A percentile compares a stretch with the other conserved stretches of the same genome.
Conservation (phyloP, 177 flowering plant species). For the Tripterygium wilfordii region DNA sequence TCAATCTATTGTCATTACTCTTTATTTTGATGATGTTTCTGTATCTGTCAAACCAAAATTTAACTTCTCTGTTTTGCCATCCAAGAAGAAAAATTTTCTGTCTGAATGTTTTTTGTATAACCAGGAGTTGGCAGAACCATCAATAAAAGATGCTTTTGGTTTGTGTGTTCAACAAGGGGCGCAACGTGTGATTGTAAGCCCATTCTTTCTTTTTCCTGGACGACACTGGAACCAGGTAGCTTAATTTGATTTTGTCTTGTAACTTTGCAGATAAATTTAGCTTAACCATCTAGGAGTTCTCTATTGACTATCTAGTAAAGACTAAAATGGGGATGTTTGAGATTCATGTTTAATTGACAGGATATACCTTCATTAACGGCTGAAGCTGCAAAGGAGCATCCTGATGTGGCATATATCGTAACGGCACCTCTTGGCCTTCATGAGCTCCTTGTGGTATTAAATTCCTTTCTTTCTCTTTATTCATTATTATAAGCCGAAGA, state of each 20-base stretch:
- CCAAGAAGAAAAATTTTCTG: no score
- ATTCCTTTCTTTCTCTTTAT: slow-evolving; percentile 3
- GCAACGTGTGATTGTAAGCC: slow-evolving; percentile 62
- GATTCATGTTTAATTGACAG: slow-evolving; percentile 25
- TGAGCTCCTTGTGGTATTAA: slow-evolving; percentile 68
- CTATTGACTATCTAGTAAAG: neutral
- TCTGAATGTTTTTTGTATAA: slow-evolving; percentile 3
- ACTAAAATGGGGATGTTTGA: neutral
- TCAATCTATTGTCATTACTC: neutral
- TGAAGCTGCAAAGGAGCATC: slow-evolving; percentile 89
- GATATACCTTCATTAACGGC: slow-evolving; percentile 90
- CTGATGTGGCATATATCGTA: slow-evolving; percentile 61
- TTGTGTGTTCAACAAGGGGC: slow-evolving; percentile 81
- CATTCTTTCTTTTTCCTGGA: slow-evolving; percentile 72
- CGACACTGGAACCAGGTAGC: slow-evolving; percentile 71
- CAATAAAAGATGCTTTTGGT: slow-evolving; percentile 71
- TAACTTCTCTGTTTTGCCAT: neutral
- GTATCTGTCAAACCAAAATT: neutral
- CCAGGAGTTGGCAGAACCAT: slow-evolving; percentile 90
- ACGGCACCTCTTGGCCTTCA: slow-evolving; percentile 95
- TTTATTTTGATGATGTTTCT: neutral
- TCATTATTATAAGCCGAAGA: neutral
- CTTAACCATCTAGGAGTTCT: neutral
- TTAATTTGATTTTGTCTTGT: neutral
- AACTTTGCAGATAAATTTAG: neutral